A percentile compares a stretch with the other conserved stretches of the same genome.
Conservation (phyloP, 2,329 filamentous ascomycete species). For the Knufia fluminis region DNA sequence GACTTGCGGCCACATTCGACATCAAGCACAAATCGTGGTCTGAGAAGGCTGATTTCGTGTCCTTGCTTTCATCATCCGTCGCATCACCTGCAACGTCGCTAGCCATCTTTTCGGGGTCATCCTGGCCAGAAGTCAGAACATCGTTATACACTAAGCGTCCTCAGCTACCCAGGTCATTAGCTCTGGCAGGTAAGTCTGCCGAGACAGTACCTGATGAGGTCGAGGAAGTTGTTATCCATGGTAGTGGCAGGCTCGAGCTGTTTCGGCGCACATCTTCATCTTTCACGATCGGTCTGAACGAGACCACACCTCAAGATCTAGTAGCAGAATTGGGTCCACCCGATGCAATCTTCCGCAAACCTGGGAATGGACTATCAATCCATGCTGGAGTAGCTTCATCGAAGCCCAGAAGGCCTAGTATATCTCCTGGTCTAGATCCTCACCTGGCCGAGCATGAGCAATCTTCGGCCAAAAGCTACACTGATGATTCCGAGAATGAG, state of each 20-base stretch:
- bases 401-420: conserved; percentile 31
- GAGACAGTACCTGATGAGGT: conserved; percentile 84
- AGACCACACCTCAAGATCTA: conserved; percentile 86
- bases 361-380: conserved; percentile 79
- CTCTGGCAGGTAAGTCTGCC: conserved; percentile 59
- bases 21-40: conserved; percentile 67
- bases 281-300: conserved; percentile 65
- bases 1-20: conserved; percentile 85
- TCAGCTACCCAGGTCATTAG: conserved; percentile 63
- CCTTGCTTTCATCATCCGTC: conserved; percentile 68
- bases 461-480: conserved; percentile 61
- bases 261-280: conserved; percentile 59
- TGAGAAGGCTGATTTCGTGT: conserved; percentile 67
- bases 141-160: conserved; percentile 67
- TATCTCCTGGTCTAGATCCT: conserved; percentile 29
- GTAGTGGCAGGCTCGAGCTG: conserved; percentile 69
- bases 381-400: conserved; percentile 49
- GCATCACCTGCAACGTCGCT: conserved; percentile 72
- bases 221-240: conserved; percentile 67
- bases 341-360: conserved; percentile 87
- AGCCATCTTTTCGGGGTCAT: conserved; percentile 82
- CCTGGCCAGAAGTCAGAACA: conserved; percentile 75
- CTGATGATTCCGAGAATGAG: conserved; percentile 59
- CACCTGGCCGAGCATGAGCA: conserved; percentile 60
- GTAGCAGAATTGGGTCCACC: conserved; percentile 85